Evolutionary conservation across 306 rosid genomes (phyloP), one percentile per base, ranked within the genome.

Genomic region (Dryas drummondii): DNA sequence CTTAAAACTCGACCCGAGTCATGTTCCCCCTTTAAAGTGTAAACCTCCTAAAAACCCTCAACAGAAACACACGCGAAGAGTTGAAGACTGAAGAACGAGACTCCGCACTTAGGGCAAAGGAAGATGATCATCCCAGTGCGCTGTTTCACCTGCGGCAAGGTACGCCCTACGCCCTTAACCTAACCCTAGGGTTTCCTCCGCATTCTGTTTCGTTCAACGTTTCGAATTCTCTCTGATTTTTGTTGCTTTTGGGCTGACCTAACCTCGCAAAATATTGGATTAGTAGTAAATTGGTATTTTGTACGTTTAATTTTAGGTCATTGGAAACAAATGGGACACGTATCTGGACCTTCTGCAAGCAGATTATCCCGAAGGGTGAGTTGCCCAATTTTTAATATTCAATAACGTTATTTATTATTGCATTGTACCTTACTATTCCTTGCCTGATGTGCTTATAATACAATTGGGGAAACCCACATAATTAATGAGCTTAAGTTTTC

Each of bases 311-410:
- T 84, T 46, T 19, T 78, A 90, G 98, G 96, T 94, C 46, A 91
- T 94, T 53, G 98, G 96, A 68, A 90, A 94, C 91, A 94, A 94
- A 78, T 94, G 98, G 97, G 98, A 94, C 50, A 51, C 86, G 6
- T 94, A 94, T 77, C 88, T 94, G 41, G 97, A 94, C 70, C 96
- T 94, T 86, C 87, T 91, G 40, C 97, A 94, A 68, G 84, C 97
- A 0, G 98, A 94, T 72, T 94, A 91, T 70, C 65, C 85, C 19
- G 98, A 94, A 90, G 98, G 97, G 98, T 90, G 6, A 51, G 88
- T 70, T 11, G 44, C 59, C 45, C 8, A 14, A 7, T 6, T 70
- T 22, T 47, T 49, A 4, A 50, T 49, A 15, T 45, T 46, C 44
- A 47, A 60, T 51, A 16, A 7, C 4, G 58, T 54, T 45, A 16